phyloP scores from a whole-genome alignment of 2,329 filamentous ascomycete genomes.

The Aspergillus viridinutans region DNA sequence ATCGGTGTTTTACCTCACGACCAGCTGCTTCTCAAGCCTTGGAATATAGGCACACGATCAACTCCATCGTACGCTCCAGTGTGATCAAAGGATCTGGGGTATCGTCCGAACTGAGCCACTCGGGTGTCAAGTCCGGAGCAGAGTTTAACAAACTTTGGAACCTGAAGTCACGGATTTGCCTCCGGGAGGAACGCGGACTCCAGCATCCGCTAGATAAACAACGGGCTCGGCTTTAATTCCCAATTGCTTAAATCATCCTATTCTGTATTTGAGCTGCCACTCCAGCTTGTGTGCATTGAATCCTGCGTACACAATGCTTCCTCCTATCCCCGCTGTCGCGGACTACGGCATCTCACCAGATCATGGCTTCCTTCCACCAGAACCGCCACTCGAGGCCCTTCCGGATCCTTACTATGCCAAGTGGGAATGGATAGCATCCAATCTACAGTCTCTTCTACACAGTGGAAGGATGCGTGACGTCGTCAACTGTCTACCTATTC shows the following conservation, averaged over 20 bases:
- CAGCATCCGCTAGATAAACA: background rate
- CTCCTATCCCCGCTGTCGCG: constrained; percentile 50
- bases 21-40: background rate
- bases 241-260: background rate
- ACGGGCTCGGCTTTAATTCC: background rate
- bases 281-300: background rate
- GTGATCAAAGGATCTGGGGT: background rate
- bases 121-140: background rate
- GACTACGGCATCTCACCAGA: constrained; percentile 66
- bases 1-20: background rate
- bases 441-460: constrained; percentile 81
- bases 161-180: background rate
- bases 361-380: constrained; percentile 82
- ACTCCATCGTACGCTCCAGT: background rate
- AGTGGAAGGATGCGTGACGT: constrained; percentile 77
- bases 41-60: background rate
- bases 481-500: constrained; percentile 74
- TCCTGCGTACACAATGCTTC: constrained; percentile 34
- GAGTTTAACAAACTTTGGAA: background rate
- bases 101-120: background rate
- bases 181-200: background rate
- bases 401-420: constrained; percentile 90
- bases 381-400: constrained; percentile 72
- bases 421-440: constrained; percentile 84
- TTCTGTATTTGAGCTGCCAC: background rate